Evolutionary conservation across 1,284 basidiomycete species (phyloP), one percentile per base, ranked within the genome.

Genomic region (Kwoniella shivajii): DNA sequence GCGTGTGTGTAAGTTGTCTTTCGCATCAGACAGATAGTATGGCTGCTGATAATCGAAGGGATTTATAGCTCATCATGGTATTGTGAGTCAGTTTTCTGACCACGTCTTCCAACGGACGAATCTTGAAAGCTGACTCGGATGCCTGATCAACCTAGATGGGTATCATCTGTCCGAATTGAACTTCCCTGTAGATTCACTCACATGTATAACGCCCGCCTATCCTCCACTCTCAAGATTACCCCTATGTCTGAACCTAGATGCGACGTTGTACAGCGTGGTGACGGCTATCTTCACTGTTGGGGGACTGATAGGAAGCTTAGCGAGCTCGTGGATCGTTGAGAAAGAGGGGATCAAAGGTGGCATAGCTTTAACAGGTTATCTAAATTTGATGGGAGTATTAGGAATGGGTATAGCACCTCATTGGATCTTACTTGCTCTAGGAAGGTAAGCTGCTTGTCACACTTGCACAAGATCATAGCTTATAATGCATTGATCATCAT

Each of bases 271-370:
- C 79, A 88, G 88, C 16, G 73, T 87, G 31, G 83, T 93, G 41
- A 96, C 92, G 0, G 83, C 92, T 26, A 79, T 89, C 30, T 94
- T 92, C 75, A 94, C 91, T 1, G 68, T 90, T n/a, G 93, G 93
- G 6, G 93, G 93, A 34, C 83, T 96, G 13, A 55, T 87, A 3
- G 92, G 92, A 13, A 90, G 88, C 65, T 72, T 88, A 18, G 75
- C 80, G 16, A 86, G 88, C n/a, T 87, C 88, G 64, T 73, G 84
- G 31, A 71, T 88, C 47, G 89, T 89, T 79, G 84, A 88, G 61
- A 79, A 80, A 29, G 83, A 81, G 67, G 91, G 91, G 10, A 30
- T 75, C 18, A 67, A 69, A 34, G 67, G 72, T 10, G 69, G 71
- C 5, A 72, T 77, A 13, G 55, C 64, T 7, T 66, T 84, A 49